Evolutionary conservation across 208 protist genomes (phyloP), one percentile per base, ranked within the genome.

Genomic region (Crithidia expoeki): DNA sequence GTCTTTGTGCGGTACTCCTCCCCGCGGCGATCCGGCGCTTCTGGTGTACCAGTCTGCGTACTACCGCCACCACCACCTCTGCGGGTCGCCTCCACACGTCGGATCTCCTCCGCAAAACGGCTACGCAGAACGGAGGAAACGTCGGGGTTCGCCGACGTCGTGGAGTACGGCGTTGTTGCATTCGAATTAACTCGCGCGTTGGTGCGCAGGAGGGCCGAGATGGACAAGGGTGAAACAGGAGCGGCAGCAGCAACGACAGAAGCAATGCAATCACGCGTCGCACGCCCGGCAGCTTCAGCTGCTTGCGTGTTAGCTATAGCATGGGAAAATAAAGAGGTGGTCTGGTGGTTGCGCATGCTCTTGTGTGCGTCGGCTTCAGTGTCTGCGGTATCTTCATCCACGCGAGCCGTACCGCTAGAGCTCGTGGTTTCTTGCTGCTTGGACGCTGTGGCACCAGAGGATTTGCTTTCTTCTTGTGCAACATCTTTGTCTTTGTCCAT

Each of bases 81-180:
- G 16, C 40, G 58, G 2, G 56, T 50, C 21, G 64, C 50, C 50
- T 70, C 72, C 30, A 72, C 25, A 12, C 58, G 53, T 4, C 72
- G 49, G 7, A 72, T 72, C 32, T 38, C 58, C 30, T 64, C 64
- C n/a, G 65, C 27, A 21, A 72, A 34, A 38, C 64, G 57, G 25
- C 27, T 33, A 32, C 72, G 72, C 34, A 72, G 65, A 23, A 5
- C 49, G 3, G 38, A n/a, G 3, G 56, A 40, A 25, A 32, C 44
- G 23, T 46, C 65, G 4, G 25, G 12, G 63, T 17, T 40, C 6
- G 0, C 6, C n/a, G 64, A 14, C 11, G 30, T 21, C 23, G 42
- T 16, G 3, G 64, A 60, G 63, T 4, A 1, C 25, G 17, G 25
- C 2, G 49, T 17, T 17, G 47, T 33, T 4, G 23, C 23, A 10